Base-by-base conservation (phyloP, 2,329 filamentous ascomycete genomes). In the Erysiphe pulchra region DNA sequence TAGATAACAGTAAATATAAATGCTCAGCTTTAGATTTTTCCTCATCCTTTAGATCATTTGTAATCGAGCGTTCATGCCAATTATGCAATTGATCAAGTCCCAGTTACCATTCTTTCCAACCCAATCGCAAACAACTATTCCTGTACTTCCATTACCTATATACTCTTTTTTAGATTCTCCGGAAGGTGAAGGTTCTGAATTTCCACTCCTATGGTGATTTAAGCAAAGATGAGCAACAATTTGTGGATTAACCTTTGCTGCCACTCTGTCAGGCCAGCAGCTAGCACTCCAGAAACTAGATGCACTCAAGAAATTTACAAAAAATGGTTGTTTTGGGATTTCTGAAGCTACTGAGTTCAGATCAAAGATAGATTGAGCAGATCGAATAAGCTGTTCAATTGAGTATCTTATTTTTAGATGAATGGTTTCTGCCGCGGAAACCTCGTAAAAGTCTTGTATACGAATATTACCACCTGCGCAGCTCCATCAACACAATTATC, bases 361-460 rank as follows among this genome's bases (percentile, higher is more conserved):
- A 65, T 41, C 66, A 30, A 32, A 17, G 8, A 30, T 10, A 39
- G 34, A 39, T 55, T 69, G 65, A 32, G 70, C 70, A 4, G 85
- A 74, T 30, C 84, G 75, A 57, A 79, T 75, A 42, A 94, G 73
- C 54, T 93, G 85, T 20, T 77, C 75, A 48, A 70, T 75, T 45
- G 74, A 75, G 55, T 77, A 77, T 38, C 68, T 62, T 48, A 92
- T 79, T 68, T 95, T 98, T 61, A 77, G 75, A 34, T 77, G 67
- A 48, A 95, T 87, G 53, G 78, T 79, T 48, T 73, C 65, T 18
- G 71, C 75, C 60, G 84, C 74, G 41, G 77, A 64, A 32, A 98
- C 75, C 57, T 92, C 84, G 67, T 92, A 95, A 61, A 87, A 94
- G 64, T 95, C 90, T 63, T 95, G 90, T 38, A 95, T 77, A 51